Base-by-base conservation (phyloP, 345 rosid species). In the Pelargonium nanum region DNA sequence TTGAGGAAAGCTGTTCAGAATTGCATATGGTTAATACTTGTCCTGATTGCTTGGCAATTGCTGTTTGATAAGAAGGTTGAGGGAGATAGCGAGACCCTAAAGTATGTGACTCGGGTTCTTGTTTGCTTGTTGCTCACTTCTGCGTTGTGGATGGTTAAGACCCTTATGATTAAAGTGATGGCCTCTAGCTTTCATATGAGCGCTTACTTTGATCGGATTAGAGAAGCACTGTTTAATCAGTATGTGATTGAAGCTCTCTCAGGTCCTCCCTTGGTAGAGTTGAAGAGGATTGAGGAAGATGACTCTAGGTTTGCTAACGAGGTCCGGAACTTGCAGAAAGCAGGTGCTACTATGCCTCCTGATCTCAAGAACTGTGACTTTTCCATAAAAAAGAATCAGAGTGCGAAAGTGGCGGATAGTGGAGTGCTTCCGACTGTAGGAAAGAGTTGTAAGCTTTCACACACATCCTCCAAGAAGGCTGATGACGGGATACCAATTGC, bases 171-270 rank as follows among this genome's bases (percentile, higher is more conserved):
- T 0, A 86, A 86, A 26, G 89, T 83, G 26, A 81, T 86, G 53
- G 92, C 92, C 23, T 83, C 85, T 0, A 81, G 81, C 4, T 86
- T 86, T 53, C 92, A 86, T 52, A 83, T 86, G 40, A 86, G 86
- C 19, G 81, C 89, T 23, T 86, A 83, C 58, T 86, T 86, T 8
- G 92, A 86, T 59, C 76, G 93, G 69, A 86, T 86, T 62, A 89
- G 81, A 58, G 93, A 86, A 55, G 73, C 93, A 15, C 56, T 86
- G 67, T 86, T 81, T 59, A 83, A 74, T 32, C 93, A 86, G 65
- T 86, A 68, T 7, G 89, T 83, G 56, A 86, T 86, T 21, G 85
- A 80, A 75, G 74, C 85, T 4, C 70, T 86, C 10, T 76, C 89
- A 0, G 89, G 93, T 52, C 87, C 86, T 5, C 89, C 93, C 0